Percentiles rank a stretch among this genome's conserved stretches.
phyloP scores from a whole-genome alignment of 2,329 filamentous ascomycete species.

The Colletotrichum euphorbiae region DNA sequence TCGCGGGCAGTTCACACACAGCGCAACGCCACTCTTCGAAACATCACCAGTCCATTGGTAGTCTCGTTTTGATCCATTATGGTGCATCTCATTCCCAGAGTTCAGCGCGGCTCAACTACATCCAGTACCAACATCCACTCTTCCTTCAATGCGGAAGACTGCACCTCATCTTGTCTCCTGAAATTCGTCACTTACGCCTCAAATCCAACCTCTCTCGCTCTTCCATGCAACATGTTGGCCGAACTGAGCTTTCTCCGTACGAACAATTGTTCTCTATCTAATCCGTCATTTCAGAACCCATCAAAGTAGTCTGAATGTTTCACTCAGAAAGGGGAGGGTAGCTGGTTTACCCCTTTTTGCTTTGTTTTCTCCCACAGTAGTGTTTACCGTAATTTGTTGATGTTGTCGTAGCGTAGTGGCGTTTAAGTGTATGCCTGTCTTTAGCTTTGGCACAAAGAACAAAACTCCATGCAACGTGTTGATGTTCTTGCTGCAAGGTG shows the following conservation, averaged over 20 bases:
- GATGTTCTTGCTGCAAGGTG: conserved; percentile 2
- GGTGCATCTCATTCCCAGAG: conserved; percentile 8
- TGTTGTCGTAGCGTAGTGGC: background rate
- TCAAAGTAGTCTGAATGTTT: conserved; percentile 1
- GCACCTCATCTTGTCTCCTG: background rate
- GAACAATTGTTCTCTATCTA: conserved; percentile 20
- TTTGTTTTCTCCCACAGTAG: background rate
- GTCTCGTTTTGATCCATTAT: background rate
- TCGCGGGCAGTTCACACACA: too few relatives aligned
- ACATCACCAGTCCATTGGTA: too few relatives aligned
- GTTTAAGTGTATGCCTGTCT: conserved; percentile 1
- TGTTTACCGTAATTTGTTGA: background rate
- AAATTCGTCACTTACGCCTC: background rate
- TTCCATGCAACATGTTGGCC: background rate
- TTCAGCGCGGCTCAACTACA: conserved; percentile 13
- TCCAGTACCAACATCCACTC: background rate
- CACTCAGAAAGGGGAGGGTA: background rate
- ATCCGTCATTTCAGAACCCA: conserved; percentile 10
- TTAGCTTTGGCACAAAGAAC: conserved; percentile 15
- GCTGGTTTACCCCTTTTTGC: background rate
- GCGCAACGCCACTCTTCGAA: too few relatives aligned
- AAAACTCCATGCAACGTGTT: conserved; percentile 19
- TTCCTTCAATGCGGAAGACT: background rate
- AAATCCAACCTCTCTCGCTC: background rate
- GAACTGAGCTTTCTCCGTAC: conserved; percentile 3